A percentile compares a stretch with the other conserved stretches of the same genome.
Conservation (phyloP, 768 basidiomycete genomes). For the Amanita phalloides region DNA sequence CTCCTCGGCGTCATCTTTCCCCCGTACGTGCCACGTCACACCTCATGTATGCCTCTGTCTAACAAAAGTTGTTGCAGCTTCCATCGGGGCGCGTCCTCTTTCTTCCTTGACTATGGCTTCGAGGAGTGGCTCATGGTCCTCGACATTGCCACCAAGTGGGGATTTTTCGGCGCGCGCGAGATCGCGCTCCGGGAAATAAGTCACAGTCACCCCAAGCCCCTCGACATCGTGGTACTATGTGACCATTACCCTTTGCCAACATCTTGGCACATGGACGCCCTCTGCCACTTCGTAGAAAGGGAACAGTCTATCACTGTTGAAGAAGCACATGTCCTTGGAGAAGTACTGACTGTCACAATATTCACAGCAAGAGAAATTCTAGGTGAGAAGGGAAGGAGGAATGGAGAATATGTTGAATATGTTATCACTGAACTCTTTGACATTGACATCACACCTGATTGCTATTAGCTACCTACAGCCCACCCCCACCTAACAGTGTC, state of each 20-base stretch:
- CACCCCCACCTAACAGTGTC: background rate
- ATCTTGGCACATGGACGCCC: background rate
- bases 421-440: slow-evolving; percentile 13
- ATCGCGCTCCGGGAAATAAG: background rate
- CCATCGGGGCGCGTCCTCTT: slow-evolving; percentile 18
- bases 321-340: slow-evolving; percentile 20
- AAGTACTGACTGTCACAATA: slow-evolving; percentile 12
- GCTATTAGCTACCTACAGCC: background rate
- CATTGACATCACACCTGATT: background rate
- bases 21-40: background rate
- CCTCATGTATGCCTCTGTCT: background rate
- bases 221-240: slow-evolving; percentile 9
- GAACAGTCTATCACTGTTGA: slow-evolving; percentile 3
- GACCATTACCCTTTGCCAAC: slow-evolving; percentile 6
- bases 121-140: slow-evolving; percentile 3
- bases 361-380: slow-evolving; percentile 15
- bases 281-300: background rate
- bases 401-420: slow-evolving; percentile 14
- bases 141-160: background rate
- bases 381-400: slow-evolving; percentile 13
- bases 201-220: background rate
- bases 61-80: slow-evolving; percentile 14
- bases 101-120: slow-evolving; percentile 12
- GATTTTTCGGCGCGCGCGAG: background rate
- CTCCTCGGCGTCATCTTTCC: slow-evolving; percentile 7